These are phyloP conservation scores for Mucor irregularis DNA, from an alignment of 371 early-diverging fungal genomes.

Conservation along the genomic window DNA sequence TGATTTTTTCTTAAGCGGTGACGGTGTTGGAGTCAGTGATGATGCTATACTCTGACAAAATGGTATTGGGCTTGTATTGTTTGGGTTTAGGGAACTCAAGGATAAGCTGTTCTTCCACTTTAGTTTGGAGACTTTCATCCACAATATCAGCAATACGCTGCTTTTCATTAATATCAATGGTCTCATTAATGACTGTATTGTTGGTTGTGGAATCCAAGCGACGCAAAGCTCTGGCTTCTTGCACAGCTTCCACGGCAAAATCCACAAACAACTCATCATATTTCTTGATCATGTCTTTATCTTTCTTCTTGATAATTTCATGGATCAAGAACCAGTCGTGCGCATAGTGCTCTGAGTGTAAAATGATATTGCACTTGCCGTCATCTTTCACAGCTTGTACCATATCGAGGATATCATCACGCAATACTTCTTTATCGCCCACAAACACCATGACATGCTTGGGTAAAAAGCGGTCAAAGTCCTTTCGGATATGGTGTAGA, in stretches of 20 bases:
- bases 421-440: conserved; percentile 42
- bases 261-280: conserved; percentile 35
- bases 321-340: conserved; percentile 49
- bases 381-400: conserved; percentile 20
- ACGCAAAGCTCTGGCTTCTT: background rate
- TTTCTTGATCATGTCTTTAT: conserved; percentile 23
- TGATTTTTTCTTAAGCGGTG: background rate
- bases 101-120: too few species aligned
- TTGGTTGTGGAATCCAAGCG: too few species aligned
- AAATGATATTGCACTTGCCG: conserved; percentile 16
- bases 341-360: conserved; percentile 31
- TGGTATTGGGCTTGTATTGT: conserved; percentile 6
- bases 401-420: conserved; percentile 34
- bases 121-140: too few species aligned
- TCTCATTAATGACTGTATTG: background rate
- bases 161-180: background rate
- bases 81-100: background rate
- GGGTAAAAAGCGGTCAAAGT: conserved; percentile 34
- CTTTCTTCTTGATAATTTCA: conserved; percentile 34
- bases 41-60: conserved; percentile 9
- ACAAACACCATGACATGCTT: conserved; percentile 33
- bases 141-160: background rate
- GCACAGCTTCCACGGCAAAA: conserved; percentile 19
- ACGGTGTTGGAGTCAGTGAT: background rate
- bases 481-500: conserved; percentile 16